phyloP scores from a whole-genome alignment of 169 alveolate species.

The Eimeria necatrix region DNA sequence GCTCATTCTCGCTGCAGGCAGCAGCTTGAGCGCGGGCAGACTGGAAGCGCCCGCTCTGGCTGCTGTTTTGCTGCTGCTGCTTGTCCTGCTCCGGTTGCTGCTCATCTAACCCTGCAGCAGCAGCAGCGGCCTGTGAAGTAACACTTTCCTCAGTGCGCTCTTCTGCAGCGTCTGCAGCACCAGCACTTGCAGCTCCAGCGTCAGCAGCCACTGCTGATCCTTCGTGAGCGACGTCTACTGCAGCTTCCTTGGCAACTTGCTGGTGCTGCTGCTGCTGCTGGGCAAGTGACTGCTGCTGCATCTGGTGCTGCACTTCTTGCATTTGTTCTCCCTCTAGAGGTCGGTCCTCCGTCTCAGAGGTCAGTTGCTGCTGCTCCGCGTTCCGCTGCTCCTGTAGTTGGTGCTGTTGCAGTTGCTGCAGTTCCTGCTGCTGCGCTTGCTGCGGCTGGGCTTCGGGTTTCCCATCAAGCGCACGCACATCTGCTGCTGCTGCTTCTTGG shows the following conservation, averaged over 20 bases:
- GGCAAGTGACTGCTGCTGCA: not conserved
- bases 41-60: not conserved
- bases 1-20: not conserved
- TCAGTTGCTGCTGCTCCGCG: not conserved
- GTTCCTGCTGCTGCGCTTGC: not conserved
- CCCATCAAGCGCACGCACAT: not conserved
- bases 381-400: not conserved
- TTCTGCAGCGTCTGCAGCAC: not conserved
- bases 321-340: not conserved
- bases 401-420: not conserved
- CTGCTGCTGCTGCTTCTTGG: not conserved
- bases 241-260: not conserved
- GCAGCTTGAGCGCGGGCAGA: not conserved
- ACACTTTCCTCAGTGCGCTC: too few species aligned
- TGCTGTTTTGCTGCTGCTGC: not conserved
- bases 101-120: too few species aligned
- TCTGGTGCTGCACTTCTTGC: not conserved
- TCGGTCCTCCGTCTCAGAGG: not conserved
- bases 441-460: not conserved
- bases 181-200: not conserved
- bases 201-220: not conserved
- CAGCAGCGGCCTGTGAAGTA: too few species aligned
- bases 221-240: not conserved
- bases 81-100: too few species aligned
- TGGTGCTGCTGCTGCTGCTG: not conserved